Conservation (phyloP, 1,139 yeast genomes). For the Meyerozyma carpophila region DNA sequence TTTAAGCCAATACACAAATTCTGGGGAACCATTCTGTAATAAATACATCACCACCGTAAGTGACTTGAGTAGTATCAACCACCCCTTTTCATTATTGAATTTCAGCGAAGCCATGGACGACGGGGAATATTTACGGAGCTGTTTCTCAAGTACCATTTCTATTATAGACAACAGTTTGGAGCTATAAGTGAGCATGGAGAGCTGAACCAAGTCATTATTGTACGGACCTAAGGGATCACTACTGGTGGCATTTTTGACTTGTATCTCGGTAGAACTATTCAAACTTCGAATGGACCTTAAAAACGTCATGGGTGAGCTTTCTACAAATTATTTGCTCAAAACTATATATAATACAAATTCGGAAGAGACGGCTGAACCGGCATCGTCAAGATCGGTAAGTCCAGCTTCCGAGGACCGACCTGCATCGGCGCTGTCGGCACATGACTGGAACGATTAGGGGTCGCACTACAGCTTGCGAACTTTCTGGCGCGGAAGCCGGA, state of each 20-base stretch:
- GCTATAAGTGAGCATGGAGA: slow-evolving; percentile 24
- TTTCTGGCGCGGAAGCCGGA: background rate
- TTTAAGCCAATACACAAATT: slow-evolving; percentile 26
- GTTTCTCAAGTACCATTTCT: slow-evolving; percentile 10
- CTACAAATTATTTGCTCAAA: slow-evolving; percentile 3
- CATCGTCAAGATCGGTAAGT: background rate
- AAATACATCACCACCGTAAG: slow-evolving; percentile 31
- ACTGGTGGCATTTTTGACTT: slow-evolving; percentile 23
- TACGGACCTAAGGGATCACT: slow-evolving; percentile 37
- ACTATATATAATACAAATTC: background rate
- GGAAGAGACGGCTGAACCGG: background rate
- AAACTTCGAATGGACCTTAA: slow-evolving; percentile 2
- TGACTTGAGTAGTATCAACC: slow-evolving; percentile 25
- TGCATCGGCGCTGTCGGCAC: background rate
- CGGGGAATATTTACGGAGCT: slow-evolving; percentile 7
- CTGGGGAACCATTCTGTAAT: slow-evolving; percentile 34
- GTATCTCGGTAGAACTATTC: slow-evolving; percentile 11
- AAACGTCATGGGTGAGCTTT: slow-evolving; percentile 5
- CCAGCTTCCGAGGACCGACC: background rate
- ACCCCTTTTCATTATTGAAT: slow-evolving; percentile 6
- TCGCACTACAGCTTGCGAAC: background rate
- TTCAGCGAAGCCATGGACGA: background rate
- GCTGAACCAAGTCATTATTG: slow-evolving; percentile 30
- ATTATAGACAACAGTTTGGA: slow-evolving; percentile 13
- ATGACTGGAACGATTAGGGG: background rate